phyloP scores from a whole-genome alignment of 257 asterid genomes.

The Rauvolfia tetraphylla region DNA sequence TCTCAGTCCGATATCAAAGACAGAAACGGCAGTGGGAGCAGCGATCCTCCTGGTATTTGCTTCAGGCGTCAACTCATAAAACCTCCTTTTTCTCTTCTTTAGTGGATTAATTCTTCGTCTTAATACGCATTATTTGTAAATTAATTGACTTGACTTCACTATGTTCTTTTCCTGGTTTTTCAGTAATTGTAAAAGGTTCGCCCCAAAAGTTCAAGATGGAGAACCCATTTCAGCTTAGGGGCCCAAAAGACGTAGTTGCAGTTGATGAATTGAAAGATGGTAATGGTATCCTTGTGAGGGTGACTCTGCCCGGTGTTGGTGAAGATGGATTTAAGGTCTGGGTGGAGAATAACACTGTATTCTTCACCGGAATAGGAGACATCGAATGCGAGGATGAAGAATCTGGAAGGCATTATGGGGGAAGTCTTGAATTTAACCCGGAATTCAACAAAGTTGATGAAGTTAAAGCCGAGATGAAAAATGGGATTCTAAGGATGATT shows the following conservation, averaged over 20 bases:
- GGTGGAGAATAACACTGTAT: constrained; percentile 21
- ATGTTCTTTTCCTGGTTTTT: background rate
- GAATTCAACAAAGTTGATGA: constrained; percentile 21
- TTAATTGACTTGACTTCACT: background rate
- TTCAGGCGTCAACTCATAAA: background rate
- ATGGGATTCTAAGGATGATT: constrained; percentile 33
- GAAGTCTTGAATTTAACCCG: constrained; percentile 25
- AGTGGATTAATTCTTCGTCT: background rate
- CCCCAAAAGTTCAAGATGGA: constrained; percentile 15
- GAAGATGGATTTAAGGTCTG: constrained; percentile 30
- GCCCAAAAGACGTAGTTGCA: constrained; percentile 22
- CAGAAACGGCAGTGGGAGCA: background rate
- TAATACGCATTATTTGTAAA: background rate
- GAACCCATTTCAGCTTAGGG: constrained; percentile 32
- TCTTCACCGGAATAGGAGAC: constrained; percentile 27
- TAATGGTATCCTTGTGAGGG: constrained; percentile 23
- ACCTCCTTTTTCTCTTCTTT: background rate
- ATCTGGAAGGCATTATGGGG: constrained; percentile 18
- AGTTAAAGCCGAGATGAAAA: constrained; percentile 30
- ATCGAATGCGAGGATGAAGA: constrained; percentile 26
- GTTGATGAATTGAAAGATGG: constrained; percentile 20
- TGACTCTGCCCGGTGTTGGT: constrained; percentile 35
- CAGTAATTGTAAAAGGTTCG: background rate
- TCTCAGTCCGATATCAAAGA: background rate
- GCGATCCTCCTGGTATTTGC: background rate